phyloP scores from a whole-genome alignment of 495 filamentous ascomycete genomes.

The Neurospora sp. region DNA sequence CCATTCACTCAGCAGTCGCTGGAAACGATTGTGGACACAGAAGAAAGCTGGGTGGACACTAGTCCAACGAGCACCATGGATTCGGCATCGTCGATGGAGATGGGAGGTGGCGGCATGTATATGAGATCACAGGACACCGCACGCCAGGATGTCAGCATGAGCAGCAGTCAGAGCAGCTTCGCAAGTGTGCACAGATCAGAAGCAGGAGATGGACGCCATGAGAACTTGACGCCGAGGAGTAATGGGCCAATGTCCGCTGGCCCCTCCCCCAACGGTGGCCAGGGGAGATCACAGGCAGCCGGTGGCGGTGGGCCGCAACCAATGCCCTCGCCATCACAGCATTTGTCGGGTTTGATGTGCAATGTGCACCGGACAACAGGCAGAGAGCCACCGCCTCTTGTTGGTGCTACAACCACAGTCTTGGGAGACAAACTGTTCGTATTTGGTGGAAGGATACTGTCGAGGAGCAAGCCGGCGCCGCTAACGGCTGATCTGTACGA shows the following conservation, averaged over 20 bases:
- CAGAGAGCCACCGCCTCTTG: conserved; percentile 77
- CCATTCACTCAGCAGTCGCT: conserved; percentile 10
- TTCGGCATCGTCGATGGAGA: conserved; percentile 41
- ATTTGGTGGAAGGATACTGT: conserved; percentile 84
- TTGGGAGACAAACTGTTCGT: conserved; percentile 92
- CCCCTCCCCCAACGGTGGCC: conserved; percentile 28
- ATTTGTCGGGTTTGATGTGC: conserved; percentile 82
- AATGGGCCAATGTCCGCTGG: conserved; percentile 43
- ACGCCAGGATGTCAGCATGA: conserved; percentile 24
- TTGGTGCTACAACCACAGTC: conserved; percentile 91
- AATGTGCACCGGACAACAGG: conserved; percentile 89
- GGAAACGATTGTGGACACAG: conserved; percentile 21
- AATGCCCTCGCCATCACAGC: conserved; percentile 36
- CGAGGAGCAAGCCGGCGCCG: conserved; percentile 63
- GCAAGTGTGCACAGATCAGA: conserved; percentile 28
- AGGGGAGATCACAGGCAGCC: conserved; percentile 31
- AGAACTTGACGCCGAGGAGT: conserved; percentile 39
- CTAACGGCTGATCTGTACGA: conserved; percentile 87
- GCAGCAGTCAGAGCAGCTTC: conserved; percentile 49
- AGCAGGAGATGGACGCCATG: conserved; percentile 33
- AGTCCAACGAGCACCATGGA: conserved; percentile 51
- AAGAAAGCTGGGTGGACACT: conserved; percentile 18
- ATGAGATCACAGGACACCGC: conserved; percentile 12
- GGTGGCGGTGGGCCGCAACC: conserved; percentile 38
- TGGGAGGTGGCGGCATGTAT: conserved; percentile 18